Percentiles rank a stretch among this genome's conserved stretches.
Evolutionary conservation across 2,329 filamentous ascomycete genomes (phyloP).

Genomic region (Drechslerella coelobrocha): DNA sequence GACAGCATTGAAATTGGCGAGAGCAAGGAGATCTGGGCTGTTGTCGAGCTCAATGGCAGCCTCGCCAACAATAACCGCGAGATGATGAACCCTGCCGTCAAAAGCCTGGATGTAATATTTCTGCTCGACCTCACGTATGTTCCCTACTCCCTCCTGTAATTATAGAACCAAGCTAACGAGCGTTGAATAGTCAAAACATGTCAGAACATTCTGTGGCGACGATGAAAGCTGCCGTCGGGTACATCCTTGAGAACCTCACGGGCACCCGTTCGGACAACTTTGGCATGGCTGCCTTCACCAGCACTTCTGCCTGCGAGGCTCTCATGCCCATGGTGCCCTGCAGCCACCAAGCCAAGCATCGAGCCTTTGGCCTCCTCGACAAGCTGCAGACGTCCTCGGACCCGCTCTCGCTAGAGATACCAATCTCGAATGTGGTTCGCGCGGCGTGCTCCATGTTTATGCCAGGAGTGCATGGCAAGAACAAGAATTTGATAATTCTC

Average conservation of each 20-base stretch:
- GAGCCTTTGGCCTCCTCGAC: slow-evolving; percentile 23
- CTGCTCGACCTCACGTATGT: slow-evolving; percentile 43
- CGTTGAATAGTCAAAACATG: slow-evolving; percentile 35
- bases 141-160: background rate
- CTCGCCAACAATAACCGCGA: slow-evolving; percentile 39
- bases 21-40: slow-evolving; percentile 29
- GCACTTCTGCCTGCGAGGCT: slow-evolving; percentile 31
- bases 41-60: slow-evolving; percentile 35
- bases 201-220: slow-evolving; percentile 29
- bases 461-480: slow-evolving; percentile 29
- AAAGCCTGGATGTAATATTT: slow-evolving; percentile 33
- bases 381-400: slow-evolving; percentile 17
- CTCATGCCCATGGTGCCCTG: slow-evolving; percentile 35
- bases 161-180: slow-evolving; percentile 1
- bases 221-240: slow-evolving; percentile 20
- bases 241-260: slow-evolving; percentile 37
- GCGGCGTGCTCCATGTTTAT: slow-evolving; percentile 41
- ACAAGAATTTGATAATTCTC: slow-evolving; percentile 41
- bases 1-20: slow-evolving; percentile 26
- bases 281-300: slow-evolving; percentile 37
- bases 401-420: slow-evolving; percentile 22
- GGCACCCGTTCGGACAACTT: slow-evolving; percentile 26
- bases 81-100: background rate
- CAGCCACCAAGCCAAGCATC: slow-evolving; percentile 37
- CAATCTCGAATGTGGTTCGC: slow-evolving; percentile 37